Evolutionary conservation across 2,329 filamentous ascomycete genomes (phyloP).

Genomic region (Furcasterigmium sp.): DNA sequence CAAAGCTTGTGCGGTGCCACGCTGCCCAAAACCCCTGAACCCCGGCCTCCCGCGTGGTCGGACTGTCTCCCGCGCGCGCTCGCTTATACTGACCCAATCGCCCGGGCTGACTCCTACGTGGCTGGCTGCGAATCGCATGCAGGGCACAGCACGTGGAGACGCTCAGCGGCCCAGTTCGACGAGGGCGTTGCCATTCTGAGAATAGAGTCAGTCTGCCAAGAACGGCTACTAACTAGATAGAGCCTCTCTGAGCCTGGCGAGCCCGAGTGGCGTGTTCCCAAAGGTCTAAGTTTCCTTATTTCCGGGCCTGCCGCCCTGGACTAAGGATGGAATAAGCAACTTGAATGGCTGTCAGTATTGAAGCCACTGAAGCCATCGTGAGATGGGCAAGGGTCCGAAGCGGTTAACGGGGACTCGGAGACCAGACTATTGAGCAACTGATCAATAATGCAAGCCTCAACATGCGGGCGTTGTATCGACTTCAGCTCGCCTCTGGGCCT

Average conservation of each 20-base stretch:
- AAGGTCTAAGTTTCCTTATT: too few relatives aligned
- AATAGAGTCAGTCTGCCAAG: neutral
- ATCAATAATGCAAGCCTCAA: neutral
- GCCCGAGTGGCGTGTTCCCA: neutral
- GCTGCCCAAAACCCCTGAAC: too few relatives aligned
- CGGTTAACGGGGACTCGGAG: neutral
- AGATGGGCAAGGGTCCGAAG: neutral
- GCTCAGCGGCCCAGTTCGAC: neutral
- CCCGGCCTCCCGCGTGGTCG: neutral
- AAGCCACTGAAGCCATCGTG: neutral
- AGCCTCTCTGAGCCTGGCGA: neutral
- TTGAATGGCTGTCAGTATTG: too few relatives aligned
- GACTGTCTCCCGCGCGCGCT: too few relatives aligned
- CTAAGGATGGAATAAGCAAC: too few relatives aligned
- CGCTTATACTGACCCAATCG: neutral
- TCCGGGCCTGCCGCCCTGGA: too few relatives aligned
- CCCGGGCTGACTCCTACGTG: neutral
- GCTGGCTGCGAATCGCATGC: neutral
- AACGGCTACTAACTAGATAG: neutral
- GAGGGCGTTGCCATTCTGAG: neutral
- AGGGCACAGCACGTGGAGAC: neutral
- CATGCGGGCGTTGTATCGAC: neutral
- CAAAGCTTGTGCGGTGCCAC: too few relatives aligned
- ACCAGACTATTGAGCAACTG: neutral
- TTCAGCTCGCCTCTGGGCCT: neutral